Evolutionary conservation across 371 early-diverging fungal genomes (phyloP), one percentile per base, ranked within the genome.

Genomic region (Mortierella sp.): DNA sequence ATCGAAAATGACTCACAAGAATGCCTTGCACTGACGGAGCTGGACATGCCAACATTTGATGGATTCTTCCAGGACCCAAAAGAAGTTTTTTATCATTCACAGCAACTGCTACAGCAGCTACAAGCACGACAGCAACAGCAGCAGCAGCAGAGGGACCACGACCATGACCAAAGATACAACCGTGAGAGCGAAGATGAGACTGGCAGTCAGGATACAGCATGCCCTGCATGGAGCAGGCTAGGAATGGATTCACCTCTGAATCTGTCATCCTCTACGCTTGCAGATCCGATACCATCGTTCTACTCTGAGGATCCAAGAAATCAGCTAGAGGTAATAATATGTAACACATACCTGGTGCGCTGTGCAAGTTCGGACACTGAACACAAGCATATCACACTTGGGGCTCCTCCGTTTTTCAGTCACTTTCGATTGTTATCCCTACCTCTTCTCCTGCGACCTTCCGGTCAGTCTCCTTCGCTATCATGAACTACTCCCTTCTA

Each of bases 181-280:
- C 19, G 41, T 30, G 60, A 60, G 11, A 56, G 60, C n/a, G 62
- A 57, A 28, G 70, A 63, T n/a, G 63, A 70, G 47, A 70, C 59
- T 2, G 59, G 52, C 37, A 63, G 63, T 37, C 70, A 54, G 26
- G 30, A 49, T 50, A 70, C 64, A 8, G 55, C 56, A 34, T 70
- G 70, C 55, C 62, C 64, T 15, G 55, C 56, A 34, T 70, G 70
- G 70, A 62, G 58, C 28, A 52, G 47, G 17, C 44, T 72, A n/a
- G 64, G 61, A 23, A 72, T 65, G 24, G 65, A 72, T 41, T 65
- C 65, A n/a, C 61, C 65, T 2, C 50, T 64, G 47, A 72, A 72
- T 48, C 52, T 56, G 37, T 72, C 72, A 6, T 59, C 72, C 4
- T 59, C 61, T 4, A 72, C 72, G 11, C 60, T 72, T 34, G 55